Percentiles rank a stretch among this genome's conserved stretches.
Conservation (phyloP, 176 grass and related monocot species). For the Leersia perrieri region DNA sequence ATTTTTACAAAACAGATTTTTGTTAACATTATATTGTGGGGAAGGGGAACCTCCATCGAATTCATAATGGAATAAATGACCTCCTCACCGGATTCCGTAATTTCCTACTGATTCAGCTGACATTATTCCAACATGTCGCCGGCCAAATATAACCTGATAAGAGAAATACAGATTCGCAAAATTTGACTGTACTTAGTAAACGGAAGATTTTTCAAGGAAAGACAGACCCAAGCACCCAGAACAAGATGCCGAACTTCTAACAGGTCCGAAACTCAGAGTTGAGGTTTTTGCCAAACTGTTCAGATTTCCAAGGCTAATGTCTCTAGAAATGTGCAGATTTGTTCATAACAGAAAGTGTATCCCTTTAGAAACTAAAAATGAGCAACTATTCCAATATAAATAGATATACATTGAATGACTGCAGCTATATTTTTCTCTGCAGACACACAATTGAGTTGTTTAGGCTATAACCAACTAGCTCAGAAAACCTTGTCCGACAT, state of each 20-base stretch:
- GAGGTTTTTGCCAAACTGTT: neutral
- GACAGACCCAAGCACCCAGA: neutral
- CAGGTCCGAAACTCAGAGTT: neutral
- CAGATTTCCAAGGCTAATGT: neutral
- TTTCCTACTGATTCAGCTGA: conserved; percentile 94
- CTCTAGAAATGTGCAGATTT: neutral
- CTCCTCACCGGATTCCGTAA: conserved; percentile 80
- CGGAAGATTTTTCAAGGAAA: neutral
- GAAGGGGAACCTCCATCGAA: neutral
- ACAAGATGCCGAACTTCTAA: neutral
- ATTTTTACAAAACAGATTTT: neutral
- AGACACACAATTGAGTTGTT: neutral
- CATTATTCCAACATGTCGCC: conserved; percentile 83
- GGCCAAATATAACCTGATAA: conserved; percentile 79
- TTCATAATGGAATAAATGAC: conserved; percentile 6
- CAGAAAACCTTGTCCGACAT: neutral
- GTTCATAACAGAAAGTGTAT: neutral
- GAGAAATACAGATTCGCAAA: neutral
- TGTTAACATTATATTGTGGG: neutral
- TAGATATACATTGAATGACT: neutral
- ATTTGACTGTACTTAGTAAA: neutral
- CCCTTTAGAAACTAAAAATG: neutral
- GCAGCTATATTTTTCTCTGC: neutral
- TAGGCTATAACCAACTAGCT: neutral
- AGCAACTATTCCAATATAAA: neutral